A percentile compares a stretch with the other conserved stretches of the same genome.
These are phyloP conservation scores for Acanthamoeba divionensis DNA, from an alignment of 208 protist genomes.

Conservation along the genomic window DNA sequence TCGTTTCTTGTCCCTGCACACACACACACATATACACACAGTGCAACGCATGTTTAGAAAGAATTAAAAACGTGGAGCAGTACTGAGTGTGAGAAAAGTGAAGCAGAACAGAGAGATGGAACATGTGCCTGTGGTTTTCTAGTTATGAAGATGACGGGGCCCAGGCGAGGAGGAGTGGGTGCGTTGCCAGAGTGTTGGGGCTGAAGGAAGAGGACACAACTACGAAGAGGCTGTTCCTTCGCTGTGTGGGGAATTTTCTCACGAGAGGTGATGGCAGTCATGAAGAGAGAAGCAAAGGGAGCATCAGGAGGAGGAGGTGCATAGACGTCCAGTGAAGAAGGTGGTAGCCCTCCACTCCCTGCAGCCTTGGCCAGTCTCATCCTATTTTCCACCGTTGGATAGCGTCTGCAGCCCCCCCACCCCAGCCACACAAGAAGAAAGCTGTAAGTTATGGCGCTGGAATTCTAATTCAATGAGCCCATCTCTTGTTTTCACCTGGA, in stretches of 20 bases:
- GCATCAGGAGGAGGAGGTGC: neutral
- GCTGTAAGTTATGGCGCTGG: no score
- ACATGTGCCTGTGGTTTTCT: no score
- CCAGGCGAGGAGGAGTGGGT: neutral
- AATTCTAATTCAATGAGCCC: no score
- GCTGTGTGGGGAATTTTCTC: neutral
- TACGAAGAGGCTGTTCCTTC: neutral
- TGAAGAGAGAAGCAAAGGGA: neutral
- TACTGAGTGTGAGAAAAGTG: neutral
- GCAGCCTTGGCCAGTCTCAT: neutral
- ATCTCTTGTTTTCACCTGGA: no score
- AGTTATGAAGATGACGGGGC: neutral
- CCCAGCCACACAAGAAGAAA: no score
- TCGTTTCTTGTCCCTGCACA: neutral
- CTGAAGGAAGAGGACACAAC: neutral
- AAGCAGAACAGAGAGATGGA: neutral
- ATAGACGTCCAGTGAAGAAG: no score
- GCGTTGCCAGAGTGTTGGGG: neutral
- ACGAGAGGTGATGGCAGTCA: neutral
- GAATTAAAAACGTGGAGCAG: neutral
- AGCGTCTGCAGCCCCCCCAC: no score
- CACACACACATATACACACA: neutral
- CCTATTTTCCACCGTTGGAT: neutral
- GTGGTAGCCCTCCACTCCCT: no score
- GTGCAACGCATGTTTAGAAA: neutral